These are phyloP conservation scores for Chrysoporthe deuterocubensis DNA, from an alignment of 2,329 filamentous ascomycete genomes.

Conservation along the genomic window DNA sequence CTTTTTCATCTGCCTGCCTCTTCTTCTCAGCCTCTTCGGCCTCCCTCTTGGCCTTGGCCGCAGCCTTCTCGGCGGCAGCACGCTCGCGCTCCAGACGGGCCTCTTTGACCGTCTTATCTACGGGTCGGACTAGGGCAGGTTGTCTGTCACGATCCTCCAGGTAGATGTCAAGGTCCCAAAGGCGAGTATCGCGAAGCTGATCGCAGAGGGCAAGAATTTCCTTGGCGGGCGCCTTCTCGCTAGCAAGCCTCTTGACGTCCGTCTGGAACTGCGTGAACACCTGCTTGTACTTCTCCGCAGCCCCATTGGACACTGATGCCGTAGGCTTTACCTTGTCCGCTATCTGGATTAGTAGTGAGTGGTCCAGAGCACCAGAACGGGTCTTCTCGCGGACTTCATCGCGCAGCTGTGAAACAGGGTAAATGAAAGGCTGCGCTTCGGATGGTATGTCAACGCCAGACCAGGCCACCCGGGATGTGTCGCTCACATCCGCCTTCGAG, in stretches of 20 bases:
- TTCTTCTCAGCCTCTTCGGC: constrained; percentile 43
- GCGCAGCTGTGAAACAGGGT: constrained; percentile 51
- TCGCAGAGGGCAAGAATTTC: constrained; percentile 69
- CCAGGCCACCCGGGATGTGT: constrained; percentile 60
- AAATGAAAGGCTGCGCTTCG: constrained; percentile 62
- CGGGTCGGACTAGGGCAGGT: constrained; percentile 66
- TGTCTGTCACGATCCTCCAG: constrained; percentile 67
- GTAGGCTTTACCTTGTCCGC: constrained; percentile 30
- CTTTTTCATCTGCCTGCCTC: constrained; percentile 44
- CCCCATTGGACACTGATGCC: constrained; percentile 20
- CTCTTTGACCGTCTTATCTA: constrained; percentile 62
- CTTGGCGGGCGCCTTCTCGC: constrained; percentile 54
- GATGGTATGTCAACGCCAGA: constrained; percentile 66
- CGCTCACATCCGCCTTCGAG: constrained; percentile 42
- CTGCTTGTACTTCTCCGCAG: constrained; percentile 34
- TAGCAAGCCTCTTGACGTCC: constrained; percentile 47
- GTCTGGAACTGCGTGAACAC: constrained; percentile 43
- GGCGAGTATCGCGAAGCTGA: constrained; percentile 64
- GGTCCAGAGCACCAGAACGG: constrained; percentile 45
- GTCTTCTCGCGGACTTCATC: constrained; percentile 40
- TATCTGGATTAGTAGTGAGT: constrained; percentile 27
- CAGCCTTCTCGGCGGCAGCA: constrained; percentile 55
- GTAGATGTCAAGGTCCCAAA: constrained; percentile 70
- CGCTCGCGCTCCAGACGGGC: constrained; percentile 57
- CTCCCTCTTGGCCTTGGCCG: constrained; percentile 39